Percentiles rank a stretch among this genome's conserved stretches.
phyloP scores from a whole-genome alignment of 2,329 filamentous ascomycete genomes.

The Scytalidium lignicola region DNA sequence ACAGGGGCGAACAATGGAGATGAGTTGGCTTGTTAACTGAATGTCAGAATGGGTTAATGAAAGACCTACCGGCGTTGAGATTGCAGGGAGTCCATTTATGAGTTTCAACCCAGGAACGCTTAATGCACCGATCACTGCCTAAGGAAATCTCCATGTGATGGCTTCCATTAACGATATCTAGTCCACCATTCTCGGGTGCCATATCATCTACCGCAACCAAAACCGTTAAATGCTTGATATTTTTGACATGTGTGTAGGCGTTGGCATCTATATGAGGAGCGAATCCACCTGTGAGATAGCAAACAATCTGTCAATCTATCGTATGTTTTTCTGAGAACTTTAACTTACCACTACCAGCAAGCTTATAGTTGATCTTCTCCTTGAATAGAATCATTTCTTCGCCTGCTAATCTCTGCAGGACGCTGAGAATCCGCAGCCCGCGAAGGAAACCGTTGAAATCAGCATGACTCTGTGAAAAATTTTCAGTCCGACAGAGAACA shows the following conservation, averaged over 20 bases:
- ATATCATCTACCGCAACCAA: slow-evolving; percentile 29
- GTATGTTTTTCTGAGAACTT: no score
- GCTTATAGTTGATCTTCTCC: slow-evolving; percentile 33
- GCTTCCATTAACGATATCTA: slow-evolving; percentile 29
- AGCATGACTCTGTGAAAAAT: slow-evolving; percentile 27
- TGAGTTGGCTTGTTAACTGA: no score
- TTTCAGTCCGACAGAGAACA: slow-evolving; percentile 30
- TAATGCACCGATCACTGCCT: slow-evolving; percentile 25
- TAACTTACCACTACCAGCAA: slow-evolving; percentile 17
- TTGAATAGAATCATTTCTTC: slow-evolving; percentile 32
- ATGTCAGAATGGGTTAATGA: no score
- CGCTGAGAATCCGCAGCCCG: slow-evolving; percentile 20
- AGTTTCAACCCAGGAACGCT: slow-evolving; percentile 23
- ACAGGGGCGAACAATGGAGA: no score
- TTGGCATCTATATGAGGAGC: slow-evolving; percentile 30
- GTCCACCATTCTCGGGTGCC: slow-evolving; percentile 27
- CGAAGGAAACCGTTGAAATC: slow-evolving; percentile 24
- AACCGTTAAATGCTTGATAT: slow-evolving; percentile 31
- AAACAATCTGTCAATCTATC: no score
- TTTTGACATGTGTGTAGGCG: slow-evolving; percentile 31
- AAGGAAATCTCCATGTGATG: slow-evolving; percentile 31
- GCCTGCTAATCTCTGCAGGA: slow-evolving; percentile 24
- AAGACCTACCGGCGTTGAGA: slow-evolving; percentile 25
- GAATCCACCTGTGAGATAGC: slow-evolving; percentile 26
- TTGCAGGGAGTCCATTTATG: slow-evolving; percentile 29